phyloP scores from a whole-genome alignment of 768 basidiomycete genomes.

The Porphyrellus cyaneotinctus region DNA sequence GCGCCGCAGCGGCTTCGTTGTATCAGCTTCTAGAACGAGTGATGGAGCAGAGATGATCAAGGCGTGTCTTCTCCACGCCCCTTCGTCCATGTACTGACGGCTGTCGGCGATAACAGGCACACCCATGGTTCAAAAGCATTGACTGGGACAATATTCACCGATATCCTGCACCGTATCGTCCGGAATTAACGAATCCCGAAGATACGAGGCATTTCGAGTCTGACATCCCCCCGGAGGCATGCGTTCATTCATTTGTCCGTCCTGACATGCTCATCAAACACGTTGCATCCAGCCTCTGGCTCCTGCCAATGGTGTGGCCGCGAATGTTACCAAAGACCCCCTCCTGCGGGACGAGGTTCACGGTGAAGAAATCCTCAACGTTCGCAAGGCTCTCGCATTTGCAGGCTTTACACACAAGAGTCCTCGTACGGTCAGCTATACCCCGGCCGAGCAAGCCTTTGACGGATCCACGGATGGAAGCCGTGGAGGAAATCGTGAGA shows the following conservation, averaged over 20 bases:
- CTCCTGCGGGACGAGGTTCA: constrained; percentile 81
- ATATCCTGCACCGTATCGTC: constrained; percentile 83
- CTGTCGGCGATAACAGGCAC: constrained; percentile 45
- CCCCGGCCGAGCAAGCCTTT: constrained; percentile 70
- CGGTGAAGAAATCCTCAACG: constrained; percentile 81
- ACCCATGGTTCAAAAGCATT: constrained; percentile 88
- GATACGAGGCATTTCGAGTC: constrained; percentile 95
- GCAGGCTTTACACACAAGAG: constrained; percentile 90
- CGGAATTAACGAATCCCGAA: constrained; percentile 73
- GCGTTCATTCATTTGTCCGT: constrained; percentile 28
- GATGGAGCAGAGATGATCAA: constrained; percentile 94
- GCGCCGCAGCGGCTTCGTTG: constrained; percentile 66
- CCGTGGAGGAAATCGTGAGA: constrained; percentile 45
- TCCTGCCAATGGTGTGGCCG: constrained; percentile 80
- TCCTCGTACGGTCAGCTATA: constrained; percentile 73
- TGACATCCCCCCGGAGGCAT: constrained; percentile 88
- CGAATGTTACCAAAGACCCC: constrained; percentile 86
- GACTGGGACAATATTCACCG: constrained; percentile 87
- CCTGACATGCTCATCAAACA: constrained; percentile 28
- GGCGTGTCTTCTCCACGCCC: constrained; percentile 38
- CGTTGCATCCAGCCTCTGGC: constrained; percentile 64
- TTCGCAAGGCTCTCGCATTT: constrained; percentile 89
- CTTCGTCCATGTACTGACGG: constrained; percentile 18
- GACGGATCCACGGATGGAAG: constrained; percentile 51
- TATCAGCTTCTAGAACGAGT: constrained; percentile 48